These are phyloP conservation scores for Ligustrum vulgare DNA, from an alignment of 257 asterid genomes.

Conservation along the genomic window DNA sequence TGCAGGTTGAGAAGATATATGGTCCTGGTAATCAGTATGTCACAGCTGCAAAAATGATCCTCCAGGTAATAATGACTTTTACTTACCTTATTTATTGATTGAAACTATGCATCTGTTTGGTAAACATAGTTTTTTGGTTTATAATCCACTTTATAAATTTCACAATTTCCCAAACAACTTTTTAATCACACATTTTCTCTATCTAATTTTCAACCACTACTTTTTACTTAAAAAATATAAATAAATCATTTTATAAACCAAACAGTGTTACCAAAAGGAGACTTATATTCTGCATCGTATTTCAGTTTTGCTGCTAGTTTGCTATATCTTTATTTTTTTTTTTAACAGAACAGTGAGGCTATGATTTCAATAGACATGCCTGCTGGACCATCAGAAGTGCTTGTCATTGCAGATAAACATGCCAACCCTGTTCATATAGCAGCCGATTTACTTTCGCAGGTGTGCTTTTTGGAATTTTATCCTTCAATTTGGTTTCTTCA, in stretches of 20 bases:
- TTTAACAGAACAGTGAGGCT: slow-evolving; percentile 89
- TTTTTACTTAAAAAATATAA: too few relatives aligned
- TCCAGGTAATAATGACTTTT: slow-evolving; percentile 54
- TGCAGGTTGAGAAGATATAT: slow-evolving; percentile 89
- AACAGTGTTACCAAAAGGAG: too few relatives aligned
- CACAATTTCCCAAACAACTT: too few relatives aligned
- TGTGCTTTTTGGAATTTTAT: slow-evolving; percentile 23
- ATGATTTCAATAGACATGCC: slow-evolving; percentile 99
- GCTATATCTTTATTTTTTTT: slow-evolving; percentile 32
- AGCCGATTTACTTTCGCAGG: slow-evolving; percentile 98
- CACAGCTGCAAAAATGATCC: slow-evolving; percentile 97
- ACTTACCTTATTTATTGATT: slow-evolving; percentile 6
- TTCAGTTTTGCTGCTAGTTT: neutral
- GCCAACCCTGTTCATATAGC: slow-evolving; percentile 92
- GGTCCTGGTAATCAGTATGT: slow-evolving; percentile 99
- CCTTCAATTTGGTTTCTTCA: neutral
- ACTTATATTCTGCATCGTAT: neutral
- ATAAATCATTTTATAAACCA: too few relatives aligned
- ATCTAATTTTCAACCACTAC: too few relatives aligned
- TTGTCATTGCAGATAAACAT: slow-evolving; percentile 84
- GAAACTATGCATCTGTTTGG: too few relatives aligned
- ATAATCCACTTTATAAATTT: too few relatives aligned
- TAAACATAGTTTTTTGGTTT: too few relatives aligned
- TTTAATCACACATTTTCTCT: too few relatives aligned
- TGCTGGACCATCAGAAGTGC: slow-evolving; percentile 99